phyloP scores from a whole-genome alignment of 2,329 filamentous ascomycete genomes.

The Helicocarpus griseus region DNA sequence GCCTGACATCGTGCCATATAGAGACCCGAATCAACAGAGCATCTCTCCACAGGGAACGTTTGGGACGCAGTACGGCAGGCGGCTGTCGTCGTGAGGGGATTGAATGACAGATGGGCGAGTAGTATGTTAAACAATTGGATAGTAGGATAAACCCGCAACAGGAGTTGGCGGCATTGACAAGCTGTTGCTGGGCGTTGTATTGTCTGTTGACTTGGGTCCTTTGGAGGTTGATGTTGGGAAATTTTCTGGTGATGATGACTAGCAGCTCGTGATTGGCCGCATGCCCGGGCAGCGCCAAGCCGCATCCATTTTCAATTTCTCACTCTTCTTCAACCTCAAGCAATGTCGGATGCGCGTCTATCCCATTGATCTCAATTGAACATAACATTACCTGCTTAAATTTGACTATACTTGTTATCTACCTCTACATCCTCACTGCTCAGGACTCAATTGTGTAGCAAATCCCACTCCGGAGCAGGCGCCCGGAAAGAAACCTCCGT shows the following conservation, averaged over 20 bases:
- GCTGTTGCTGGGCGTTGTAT: neutral
- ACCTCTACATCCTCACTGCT: no score
- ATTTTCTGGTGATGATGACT: slow-evolving; percentile 1
- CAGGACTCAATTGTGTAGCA: no score
- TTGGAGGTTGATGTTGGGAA: neutral
- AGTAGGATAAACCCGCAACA: neutral
- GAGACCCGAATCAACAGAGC: neutral
- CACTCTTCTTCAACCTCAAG: neutral
- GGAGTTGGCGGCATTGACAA: neutral
- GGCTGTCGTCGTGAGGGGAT: neutral
- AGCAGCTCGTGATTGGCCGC: neutral
- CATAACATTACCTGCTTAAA: no score
- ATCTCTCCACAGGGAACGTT: neutral
- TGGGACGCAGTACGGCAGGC: neutral
- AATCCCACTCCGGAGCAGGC: neutral
- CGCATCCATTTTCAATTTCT: slow-evolving; percentile 1
- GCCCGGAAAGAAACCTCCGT: neutral
- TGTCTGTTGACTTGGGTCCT: neutral
- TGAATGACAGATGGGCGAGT: neutral
- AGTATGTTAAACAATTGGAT: neutral
- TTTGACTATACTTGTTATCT: neutral
- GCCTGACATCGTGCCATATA: slow-evolving; percentile 49
- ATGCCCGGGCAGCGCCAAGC: neutral
- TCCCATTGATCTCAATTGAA: no score
- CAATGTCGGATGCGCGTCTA: no score